Evolutionary conservation across 23 red algal genomes (phyloP).

Genomic region (Gracilaria gracilis): DNA sequence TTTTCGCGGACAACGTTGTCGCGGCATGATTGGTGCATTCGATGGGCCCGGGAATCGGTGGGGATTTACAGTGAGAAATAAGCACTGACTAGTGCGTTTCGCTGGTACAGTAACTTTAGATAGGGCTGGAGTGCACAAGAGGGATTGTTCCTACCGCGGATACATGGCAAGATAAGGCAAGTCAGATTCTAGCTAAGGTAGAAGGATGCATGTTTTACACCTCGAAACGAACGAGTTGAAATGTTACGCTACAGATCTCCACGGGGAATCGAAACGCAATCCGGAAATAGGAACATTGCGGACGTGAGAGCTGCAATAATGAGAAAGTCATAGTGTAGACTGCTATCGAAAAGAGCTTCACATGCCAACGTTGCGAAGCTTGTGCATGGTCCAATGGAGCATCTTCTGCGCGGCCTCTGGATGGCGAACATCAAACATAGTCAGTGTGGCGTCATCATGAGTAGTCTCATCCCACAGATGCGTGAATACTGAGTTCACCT

Average conservation of each 20-base stretch:
- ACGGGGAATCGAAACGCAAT: not conserved
- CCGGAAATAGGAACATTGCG: not conserved
- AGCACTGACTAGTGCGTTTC: no score
- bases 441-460: conserved; percentile 29
- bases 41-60: no score
- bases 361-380: conserved; percentile 1
- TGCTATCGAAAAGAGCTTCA: not conserved
- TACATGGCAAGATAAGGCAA: no score
- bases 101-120: no score
- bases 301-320: not conserved
- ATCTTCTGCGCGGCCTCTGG: conserved; percentile 29
- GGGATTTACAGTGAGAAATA: not conserved
- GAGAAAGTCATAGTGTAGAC: not conserved
- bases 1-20: not conserved
- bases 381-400: conserved; percentile 35
- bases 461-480: conserved; percentile 37
- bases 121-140: no score
- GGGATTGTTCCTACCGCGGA: no score
- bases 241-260: not conserved
- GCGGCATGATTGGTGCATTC: not conserved
- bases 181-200: no score
- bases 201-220: conserved; percentile 8
- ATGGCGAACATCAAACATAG: conserved; percentile 51
- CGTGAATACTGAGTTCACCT: conserved; percentile 30
- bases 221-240: conserved; percentile 6